Evolutionary conservation across 495 filamentous ascomycete species (phyloP).

Genomic region (Thozetella sp.): DNA sequence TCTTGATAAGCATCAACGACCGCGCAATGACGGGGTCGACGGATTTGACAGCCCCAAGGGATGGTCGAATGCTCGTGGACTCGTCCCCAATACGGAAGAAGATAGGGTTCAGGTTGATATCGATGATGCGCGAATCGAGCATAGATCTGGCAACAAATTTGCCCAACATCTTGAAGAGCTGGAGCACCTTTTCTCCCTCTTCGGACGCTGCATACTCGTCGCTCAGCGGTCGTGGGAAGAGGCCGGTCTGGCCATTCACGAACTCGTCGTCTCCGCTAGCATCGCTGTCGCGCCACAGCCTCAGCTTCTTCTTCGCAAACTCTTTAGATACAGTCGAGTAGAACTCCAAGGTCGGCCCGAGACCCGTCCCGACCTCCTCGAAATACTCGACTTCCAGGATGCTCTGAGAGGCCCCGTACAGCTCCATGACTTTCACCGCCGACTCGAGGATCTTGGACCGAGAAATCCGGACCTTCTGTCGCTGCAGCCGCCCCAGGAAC

Average conservation of each 20-base stretch:
- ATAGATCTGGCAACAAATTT: conserved; percentile 98
- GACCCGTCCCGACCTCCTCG: conserved; percentile 95
- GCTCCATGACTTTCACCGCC: conserved; percentile 98
- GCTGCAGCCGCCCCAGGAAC: conserved; percentile 90
- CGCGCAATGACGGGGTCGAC: conserved; percentile 87
- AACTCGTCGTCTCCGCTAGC: conserved; percentile 75
- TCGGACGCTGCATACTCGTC: conserved; percentile 73
- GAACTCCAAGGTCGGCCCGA: conserved; percentile 97
- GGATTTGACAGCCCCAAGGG: conserved; percentile 86
- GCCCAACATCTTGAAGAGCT: conserved; percentile 90
- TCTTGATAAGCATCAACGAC: conserved; percentile 85
- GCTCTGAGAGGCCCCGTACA: conserved; percentile 94
- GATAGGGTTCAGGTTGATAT: conserved; percentile 95
- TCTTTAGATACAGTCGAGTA: conserved; percentile 98
- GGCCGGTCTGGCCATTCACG: conserved; percentile 80
- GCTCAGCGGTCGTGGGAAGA: conserved; percentile 94
- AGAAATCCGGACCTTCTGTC: conserved; percentile 97
- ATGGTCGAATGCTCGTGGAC: conserved; percentile 73
- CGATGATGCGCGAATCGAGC: conserved; percentile 97
- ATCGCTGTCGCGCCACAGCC: conserved; percentile 94
- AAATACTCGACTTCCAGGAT: conserved; percentile 98
- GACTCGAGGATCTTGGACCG: conserved; percentile 92
- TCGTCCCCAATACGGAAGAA: conserved; percentile 94
- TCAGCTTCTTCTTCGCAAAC: conserved; percentile 95
- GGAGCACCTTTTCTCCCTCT: conserved; percentile 78